Percentiles rank a stretch among this genome's conserved stretches.
phyloP scores from a whole-genome alignment of 163 green algal genomes.

The Chloromonas sp. region DNA sequence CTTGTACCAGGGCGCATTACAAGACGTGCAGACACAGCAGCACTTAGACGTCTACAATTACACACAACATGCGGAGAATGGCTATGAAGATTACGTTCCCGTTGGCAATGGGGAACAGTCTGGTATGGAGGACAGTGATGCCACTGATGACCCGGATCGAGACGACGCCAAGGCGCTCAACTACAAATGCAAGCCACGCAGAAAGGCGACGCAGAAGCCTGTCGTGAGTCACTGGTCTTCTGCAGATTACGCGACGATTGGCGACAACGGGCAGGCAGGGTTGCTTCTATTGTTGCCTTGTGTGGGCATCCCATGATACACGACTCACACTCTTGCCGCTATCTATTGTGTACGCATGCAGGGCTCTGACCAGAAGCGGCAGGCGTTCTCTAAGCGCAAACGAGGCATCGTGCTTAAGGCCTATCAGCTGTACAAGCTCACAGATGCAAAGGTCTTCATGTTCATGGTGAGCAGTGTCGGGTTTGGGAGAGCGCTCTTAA shows the following conservation, averaged over 20 bases:
- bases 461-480: constrained; percentile 32
- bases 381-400: constrained; percentile 64
- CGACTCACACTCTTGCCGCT: neutral
- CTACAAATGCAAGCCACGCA: constrained; percentile 26
- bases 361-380: constrained; percentile 52
- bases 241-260: too few species aligned
- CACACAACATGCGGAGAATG: neutral
- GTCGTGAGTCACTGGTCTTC: constrained; percentile 10
- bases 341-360: constrained; percentile 9
- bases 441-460: constrained; percentile 60
- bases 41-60: neutral
- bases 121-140: neutral
- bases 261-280: neutral
- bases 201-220: constrained; percentile 30
- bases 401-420: constrained; percentile 53
- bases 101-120: neutral
- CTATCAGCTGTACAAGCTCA: constrained; percentile 56
- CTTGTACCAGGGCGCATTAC: neutral
- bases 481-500: too few species aligned
- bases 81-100: neutral
- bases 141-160: neutral
- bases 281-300: neutral
- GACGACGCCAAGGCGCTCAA: neutral
- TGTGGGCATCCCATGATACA: neutral
- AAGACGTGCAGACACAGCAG: constrained; percentile 2